Evolutionary conservation across 345 rosid genomes (phyloP).

Genomic region (Angophora floribunda): DNA sequence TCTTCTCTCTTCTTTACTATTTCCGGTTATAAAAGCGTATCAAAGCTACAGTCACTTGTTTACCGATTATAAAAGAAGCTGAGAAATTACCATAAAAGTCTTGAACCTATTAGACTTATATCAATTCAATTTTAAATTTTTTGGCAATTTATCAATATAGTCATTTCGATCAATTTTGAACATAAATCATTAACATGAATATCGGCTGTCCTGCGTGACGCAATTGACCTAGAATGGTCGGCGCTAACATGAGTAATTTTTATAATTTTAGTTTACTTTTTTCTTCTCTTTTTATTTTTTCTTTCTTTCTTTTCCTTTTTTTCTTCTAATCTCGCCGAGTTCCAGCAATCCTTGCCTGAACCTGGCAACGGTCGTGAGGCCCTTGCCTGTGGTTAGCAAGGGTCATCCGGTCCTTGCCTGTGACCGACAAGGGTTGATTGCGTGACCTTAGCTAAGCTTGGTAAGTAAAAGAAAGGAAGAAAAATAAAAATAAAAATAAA

Average conservation of each 20-base stretch:
- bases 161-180: accelerated
- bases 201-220: accelerated
- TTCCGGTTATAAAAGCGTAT: not conserved
- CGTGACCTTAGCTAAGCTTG: not conserved
- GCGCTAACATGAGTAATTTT: not conserved
- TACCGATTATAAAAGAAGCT: not conserved
- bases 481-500: no score
- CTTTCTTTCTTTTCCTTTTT: no score
- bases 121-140: no score
- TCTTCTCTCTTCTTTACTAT: not conserved
- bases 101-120: no score
- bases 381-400: not conserved
- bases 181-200: accelerated
- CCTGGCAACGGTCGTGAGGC: not conserved
- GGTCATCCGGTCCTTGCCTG: not conserved
- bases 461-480: no score
- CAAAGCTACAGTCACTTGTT: not conserved
- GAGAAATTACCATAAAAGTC: not conserved
- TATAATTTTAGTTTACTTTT: no score
- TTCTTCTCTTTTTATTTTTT: not conserved
- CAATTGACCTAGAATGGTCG: accelerated
- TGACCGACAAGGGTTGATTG: not conserved
- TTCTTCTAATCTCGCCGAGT: not conserved
- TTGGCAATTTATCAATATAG: accelerated
- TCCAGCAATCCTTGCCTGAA: accelerated